Evolutionary conservation across 2,329 filamentous ascomycete species (phyloP).

Genomic region (Sclerotinia subarctica): DNA sequence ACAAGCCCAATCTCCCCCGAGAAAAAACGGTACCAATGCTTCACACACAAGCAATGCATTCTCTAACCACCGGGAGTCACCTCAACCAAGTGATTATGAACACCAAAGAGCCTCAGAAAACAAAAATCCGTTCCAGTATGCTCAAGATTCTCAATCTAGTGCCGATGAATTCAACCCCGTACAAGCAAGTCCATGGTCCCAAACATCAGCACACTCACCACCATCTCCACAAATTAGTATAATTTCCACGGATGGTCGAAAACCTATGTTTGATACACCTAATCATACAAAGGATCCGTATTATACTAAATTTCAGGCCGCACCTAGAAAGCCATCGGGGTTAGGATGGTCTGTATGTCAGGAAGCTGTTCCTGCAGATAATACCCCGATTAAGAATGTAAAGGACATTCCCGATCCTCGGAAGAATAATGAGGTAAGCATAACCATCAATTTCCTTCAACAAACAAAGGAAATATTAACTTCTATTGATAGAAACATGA

Average conservation of each 20-base stretch:
- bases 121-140: neutral
- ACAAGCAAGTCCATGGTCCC: too few relatives aligned
- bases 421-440: too few relatives aligned
- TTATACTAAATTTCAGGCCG: too few relatives aligned
- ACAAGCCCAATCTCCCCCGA: too few relatives aligned
- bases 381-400: too few relatives aligned
- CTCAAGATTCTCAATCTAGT: neutral
- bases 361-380: too few relatives aligned
- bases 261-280: fast-evolving
- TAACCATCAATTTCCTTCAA: neutral
- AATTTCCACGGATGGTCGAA: neutral
- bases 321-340: too few relatives aligned
- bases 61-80: too few relatives aligned
- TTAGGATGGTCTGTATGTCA: too few relatives aligned
- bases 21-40: too few relatives aligned
- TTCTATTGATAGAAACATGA: neutral
- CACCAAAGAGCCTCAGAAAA: neutral
- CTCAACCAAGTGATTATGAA: neutral
- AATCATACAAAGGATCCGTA: neutral
- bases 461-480: neutral
- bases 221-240: neutral
- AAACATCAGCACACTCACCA: neutral
- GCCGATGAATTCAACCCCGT: neutral
- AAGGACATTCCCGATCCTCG: too few relatives aligned
- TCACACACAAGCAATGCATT: too few relatives aligned